Conservation (phyloP, 768 basidiomycete species). For the Phanerochaete sordida region DNA sequence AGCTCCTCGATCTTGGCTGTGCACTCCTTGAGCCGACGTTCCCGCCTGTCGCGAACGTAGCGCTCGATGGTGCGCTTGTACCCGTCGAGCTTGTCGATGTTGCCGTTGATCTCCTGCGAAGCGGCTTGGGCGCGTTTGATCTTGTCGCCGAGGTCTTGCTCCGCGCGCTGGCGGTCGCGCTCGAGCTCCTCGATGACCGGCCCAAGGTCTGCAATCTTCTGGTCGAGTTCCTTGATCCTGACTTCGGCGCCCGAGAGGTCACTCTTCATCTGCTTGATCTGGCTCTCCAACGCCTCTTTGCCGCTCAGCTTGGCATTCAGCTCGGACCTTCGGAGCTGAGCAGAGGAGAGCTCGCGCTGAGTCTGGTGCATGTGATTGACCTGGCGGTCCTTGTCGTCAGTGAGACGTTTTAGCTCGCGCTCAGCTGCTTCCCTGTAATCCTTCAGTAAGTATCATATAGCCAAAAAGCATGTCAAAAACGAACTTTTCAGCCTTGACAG, state of each 20-base stretch:
- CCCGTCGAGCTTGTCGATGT: conserved; percentile 53
- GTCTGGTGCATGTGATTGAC: conserved; percentile 42
- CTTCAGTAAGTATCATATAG: not conserved
- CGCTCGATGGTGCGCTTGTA: conserved; percentile 62
- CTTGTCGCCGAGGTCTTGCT: conserved; percentile 47
- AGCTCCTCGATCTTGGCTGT: conserved; percentile 47
- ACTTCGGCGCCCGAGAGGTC: conserved; percentile 45
- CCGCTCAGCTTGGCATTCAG: conserved; percentile 57
- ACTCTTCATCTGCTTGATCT: conserved; percentile 53
- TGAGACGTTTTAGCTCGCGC: conserved; percentile 54
- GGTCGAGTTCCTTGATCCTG: conserved; percentile 63
- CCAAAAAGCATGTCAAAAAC: conserved; percentile 18
- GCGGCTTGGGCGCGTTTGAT: conserved; percentile 49
- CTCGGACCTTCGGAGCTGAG: conserved; percentile 58
- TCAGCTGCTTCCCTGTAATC: conserved; percentile 57
- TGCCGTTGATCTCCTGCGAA: conserved; percentile 59
- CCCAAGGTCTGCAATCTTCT: conserved; percentile 54
- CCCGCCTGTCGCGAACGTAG: conserved; percentile 69
- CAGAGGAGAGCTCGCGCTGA: conserved; percentile 61
- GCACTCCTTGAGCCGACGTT: conserved; percentile 56
- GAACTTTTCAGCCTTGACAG: conserved; percentile 63
- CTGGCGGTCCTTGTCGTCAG: conserved; percentile 61
- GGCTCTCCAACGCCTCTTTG: conserved; percentile 51
- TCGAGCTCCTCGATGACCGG: conserved; percentile 65
- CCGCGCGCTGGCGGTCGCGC: conserved; percentile 44